Evolutionary conservation across 441 rosid species (phyloP).

Genomic region (Dalechampia spathulata): DNA sequence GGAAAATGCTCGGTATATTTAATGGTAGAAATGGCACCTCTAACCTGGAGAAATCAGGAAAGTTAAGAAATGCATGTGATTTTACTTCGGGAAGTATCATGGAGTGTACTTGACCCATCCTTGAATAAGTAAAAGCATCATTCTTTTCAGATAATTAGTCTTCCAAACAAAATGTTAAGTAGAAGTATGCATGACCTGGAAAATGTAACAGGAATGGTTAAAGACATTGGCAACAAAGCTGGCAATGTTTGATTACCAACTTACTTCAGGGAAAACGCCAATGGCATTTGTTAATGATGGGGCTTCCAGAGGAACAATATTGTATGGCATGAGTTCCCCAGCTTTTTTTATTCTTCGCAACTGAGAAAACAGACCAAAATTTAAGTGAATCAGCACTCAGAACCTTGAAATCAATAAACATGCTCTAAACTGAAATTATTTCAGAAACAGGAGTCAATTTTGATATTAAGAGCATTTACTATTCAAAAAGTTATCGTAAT

Average conservation of each 20-base stretch:
- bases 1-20: constrained; percentile 81
- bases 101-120: neutral
- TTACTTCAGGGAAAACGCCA: constrained; percentile 90
- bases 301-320: constrained; percentile 90
- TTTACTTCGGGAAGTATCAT: neutral
- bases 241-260: constrained; percentile 18
- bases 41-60: constrained; percentile 55
- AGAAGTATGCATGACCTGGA: too few relatives aligned
- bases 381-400: neutral
- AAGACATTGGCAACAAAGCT: constrained; percentile 5
- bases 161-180: neutral
- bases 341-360: constrained; percentile 62
- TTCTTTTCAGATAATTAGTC: neutral
- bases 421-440: neutral
- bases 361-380: constrained; percentile 36
- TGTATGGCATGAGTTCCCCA: constrained; percentile 82
- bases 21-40: constrained; percentile 84
- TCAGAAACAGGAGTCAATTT: neutral
- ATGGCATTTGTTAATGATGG: constrained; percentile 84
- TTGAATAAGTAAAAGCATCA: neutral
- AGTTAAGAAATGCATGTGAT: too few relatives aligned
- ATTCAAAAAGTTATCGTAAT: too few relatives aligned
- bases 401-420: neutral
- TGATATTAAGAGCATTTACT: too few relatives aligned
- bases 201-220: neutral